Percentiles rank a stretch among this genome's conserved stretches.
Evolutionary conservation across 768 basidiomycete genomes (phyloP).

Genomic region (Suillus subalutaceus): DNA sequence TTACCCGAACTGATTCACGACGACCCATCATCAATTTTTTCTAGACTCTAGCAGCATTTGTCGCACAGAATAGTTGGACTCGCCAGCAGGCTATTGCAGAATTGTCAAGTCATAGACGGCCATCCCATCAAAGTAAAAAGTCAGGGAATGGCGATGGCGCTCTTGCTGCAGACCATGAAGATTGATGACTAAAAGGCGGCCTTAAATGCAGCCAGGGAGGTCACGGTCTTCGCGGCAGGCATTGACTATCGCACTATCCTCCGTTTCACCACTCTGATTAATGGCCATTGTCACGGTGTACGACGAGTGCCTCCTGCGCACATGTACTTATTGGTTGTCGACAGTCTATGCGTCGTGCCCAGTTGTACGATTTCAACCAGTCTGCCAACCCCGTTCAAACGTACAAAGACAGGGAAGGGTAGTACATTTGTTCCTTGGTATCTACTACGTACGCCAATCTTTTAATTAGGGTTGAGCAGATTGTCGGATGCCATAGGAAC

Average conservation of each 20-base stretch:
- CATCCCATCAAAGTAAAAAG: background rate
- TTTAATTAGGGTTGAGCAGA: background rate
- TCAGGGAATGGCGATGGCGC: background rate
- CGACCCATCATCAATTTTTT: background rate
- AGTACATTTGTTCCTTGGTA: background rate
- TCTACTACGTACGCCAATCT: background rate
- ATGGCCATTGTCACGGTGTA: background rate
- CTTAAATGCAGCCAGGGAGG: background rate
- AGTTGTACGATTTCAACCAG: background rate
- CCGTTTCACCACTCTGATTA: background rate
- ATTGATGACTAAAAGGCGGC: background rate
- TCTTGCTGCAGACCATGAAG: conserved; percentile 1
- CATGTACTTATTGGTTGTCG: background rate
- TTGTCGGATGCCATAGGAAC: background rate
- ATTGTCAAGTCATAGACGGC: background rate
- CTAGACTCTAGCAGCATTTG: conserved; percentile 37
- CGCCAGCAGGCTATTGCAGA: conserved; percentile 33
- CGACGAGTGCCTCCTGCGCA: background rate
- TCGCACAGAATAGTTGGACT: conserved; percentile 35
- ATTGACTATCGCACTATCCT: background rate
- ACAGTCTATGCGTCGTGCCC: background rate
- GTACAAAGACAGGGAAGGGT: background rate
- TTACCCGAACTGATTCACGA: conserved; percentile 1
- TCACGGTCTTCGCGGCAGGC: background rate
- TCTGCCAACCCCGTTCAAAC: background rate